Evolutionary conservation across 1,284 basidiomycete species (phyloP).

Genomic region (Pascua guehoae): DNA sequence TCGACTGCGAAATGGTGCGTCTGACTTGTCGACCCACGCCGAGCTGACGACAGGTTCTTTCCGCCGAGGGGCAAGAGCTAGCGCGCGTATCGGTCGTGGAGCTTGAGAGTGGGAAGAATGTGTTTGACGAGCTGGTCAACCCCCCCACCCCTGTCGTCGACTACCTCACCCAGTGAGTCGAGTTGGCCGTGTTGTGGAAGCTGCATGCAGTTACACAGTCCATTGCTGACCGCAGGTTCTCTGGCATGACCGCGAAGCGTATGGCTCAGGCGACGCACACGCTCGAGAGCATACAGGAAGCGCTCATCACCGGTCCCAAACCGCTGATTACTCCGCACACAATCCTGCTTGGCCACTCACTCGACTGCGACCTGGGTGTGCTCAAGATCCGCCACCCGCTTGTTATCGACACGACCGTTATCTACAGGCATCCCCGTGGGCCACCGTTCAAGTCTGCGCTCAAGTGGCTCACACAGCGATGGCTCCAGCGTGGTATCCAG

Average conservation of each 20-base stretch:
- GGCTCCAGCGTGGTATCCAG: slow-evolving; percentile 82
- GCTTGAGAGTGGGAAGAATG: slow-evolving; percentile 61
- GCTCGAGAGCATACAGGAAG: slow-evolving; percentile 67
- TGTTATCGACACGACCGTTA: slow-evolving; percentile 82
- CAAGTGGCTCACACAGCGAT: slow-evolving; percentile 87
- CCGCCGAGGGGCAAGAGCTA: slow-evolving; percentile 80
- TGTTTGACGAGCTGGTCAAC: slow-evolving; percentile 83
- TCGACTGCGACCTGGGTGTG: slow-evolving; percentile 83
- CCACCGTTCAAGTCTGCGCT: slow-evolving; percentile 84
- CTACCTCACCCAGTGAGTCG: slow-evolving; percentile 75
- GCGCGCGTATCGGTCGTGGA: slow-evolving; percentile 80
- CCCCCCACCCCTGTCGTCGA: slow-evolving; percentile 75
- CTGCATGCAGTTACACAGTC: background rate
- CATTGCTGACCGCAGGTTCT: slow-evolving; percentile 60
- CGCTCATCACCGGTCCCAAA: slow-evolving; percentile 58
- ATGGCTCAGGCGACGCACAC: slow-evolving; percentile 68
- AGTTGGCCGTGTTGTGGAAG: too few relatives aligned
- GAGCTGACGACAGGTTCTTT: slow-evolving; percentile 61
- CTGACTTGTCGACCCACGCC: background rate
- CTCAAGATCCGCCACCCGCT: slow-evolving; percentile 75
- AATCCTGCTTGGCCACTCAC: slow-evolving; percentile 86
- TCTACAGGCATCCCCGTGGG: slow-evolving; percentile 84
- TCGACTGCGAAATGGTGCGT: slow-evolving; percentile 92
- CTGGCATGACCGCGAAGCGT: slow-evolving; percentile 76
- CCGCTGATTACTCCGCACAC: slow-evolving; percentile 60